Conservation (phyloP, 2,329 filamentous ascomycete species). For the Neophaeococcomyces aloes region DNA sequence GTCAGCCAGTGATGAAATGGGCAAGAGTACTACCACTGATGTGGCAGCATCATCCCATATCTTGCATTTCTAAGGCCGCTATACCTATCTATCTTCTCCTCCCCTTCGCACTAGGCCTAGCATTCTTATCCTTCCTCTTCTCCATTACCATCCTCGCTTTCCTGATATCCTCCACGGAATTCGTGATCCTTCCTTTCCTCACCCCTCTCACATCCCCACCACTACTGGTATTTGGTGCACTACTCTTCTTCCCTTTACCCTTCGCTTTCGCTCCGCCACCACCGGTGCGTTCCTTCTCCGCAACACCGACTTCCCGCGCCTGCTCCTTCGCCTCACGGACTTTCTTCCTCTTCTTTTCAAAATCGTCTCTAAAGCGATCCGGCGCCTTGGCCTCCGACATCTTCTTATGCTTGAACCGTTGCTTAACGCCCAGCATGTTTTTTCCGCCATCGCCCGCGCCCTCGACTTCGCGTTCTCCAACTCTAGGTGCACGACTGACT, state of each 20-base stretch:
- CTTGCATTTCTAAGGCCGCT: too few species aligned
- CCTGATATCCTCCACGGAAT: conserved; percentile 70
- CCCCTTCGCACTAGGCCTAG: conserved; percentile 46
- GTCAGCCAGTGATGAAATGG: too few species aligned
- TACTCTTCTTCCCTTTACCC: conserved; percentile 1
- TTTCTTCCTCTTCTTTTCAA: conserved; percentile 78
- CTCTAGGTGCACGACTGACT: conserved; percentile 63
- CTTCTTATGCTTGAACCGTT: conserved; percentile 72
- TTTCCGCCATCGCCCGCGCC: conserved; percentile 24
- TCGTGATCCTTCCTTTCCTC: conserved; percentile 27
- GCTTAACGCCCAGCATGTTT: conserved; percentile 27
- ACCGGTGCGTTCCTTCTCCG: conserved; percentile 16
- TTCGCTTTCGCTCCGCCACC: conserved; percentile 13
- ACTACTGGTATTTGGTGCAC: too few species aligned
- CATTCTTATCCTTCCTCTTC: conserved; percentile 75
- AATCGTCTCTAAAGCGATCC: conserved; percentile 87
- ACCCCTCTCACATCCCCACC: conserved; percentile 2
- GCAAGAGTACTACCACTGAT: too few species aligned
- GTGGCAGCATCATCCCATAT: too few species aligned
- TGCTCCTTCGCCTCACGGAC: conserved; percentile 76
- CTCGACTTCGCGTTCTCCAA: conserved; percentile 65
- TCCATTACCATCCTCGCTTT: conserved; percentile 71
- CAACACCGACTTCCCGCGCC: conserved; percentile 21
- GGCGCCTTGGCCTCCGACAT: conserved; percentile 85
- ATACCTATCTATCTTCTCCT: not conserved